Evolutionary conservation across 2,329 filamentous ascomycete genomes (phyloP).

Genomic region (Aspergillus sp.): DNA sequence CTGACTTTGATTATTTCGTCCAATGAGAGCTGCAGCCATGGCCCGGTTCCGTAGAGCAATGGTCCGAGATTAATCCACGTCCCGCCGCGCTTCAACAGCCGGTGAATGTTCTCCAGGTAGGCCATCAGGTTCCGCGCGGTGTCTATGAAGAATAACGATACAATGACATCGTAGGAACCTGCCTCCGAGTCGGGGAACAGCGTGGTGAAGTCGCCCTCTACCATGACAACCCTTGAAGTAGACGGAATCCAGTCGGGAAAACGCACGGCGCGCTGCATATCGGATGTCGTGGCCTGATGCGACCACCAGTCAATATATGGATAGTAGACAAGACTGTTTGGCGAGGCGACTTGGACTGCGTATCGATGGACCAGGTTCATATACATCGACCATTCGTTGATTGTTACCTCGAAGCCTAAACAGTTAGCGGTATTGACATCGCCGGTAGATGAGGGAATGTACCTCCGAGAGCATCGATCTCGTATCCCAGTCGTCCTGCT

Average conservation of each 20-base stretch:
- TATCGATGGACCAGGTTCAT: conserved; percentile 58
- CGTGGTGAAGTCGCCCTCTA: conserved; percentile 59
- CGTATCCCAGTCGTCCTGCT: conserved; percentile 53
- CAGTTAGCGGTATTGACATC: not conserved
- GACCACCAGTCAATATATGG: conserved; percentile 60
- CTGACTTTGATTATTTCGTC: conserved; percentile 53
- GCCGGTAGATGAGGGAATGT: not conserved
- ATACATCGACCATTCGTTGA: conserved; percentile 60
- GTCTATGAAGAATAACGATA: conserved; percentile 63
- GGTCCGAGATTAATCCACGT: conserved; percentile 59
- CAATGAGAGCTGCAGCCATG: conserved; percentile 56
- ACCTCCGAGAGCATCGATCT: conserved; percentile 48
- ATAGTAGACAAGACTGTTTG: conserved; percentile 34
- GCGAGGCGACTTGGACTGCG: conserved; percentile 36
- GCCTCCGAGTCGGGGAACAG: conserved; percentile 25
- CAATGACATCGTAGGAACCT: conserved; percentile 48
- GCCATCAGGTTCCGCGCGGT: conserved; percentile 57
- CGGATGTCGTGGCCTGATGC: conserved; percentile 51
- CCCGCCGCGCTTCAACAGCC: conserved; percentile 49
- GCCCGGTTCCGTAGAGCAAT: conserved; percentile 55
- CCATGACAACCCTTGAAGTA: conserved; percentile 34
- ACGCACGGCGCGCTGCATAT: conserved; percentile 48
- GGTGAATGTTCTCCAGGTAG: conserved; percentile 56
- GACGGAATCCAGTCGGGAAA: conserved; percentile 47
- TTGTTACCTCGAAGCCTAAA: conserved; percentile 51